Evolutionary conservation across 345 rosid genomes (phyloP), one percentile per base, ranked within the genome.

Genomic region (Rhizophora apiculata): DNA sequence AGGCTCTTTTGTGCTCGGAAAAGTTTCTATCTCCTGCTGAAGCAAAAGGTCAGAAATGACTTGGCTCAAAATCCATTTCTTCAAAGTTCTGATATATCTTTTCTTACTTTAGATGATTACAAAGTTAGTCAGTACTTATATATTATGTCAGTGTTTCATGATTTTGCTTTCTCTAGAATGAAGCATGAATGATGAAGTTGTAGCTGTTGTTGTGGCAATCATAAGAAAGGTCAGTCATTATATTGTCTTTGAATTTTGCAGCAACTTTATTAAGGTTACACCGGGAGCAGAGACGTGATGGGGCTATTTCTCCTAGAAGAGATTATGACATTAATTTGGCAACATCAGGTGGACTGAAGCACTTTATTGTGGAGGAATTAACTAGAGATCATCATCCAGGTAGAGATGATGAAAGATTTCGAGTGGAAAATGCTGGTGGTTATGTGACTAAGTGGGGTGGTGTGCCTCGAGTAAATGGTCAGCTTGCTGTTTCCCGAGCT

Each of bases 351-450:
- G 97, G 93, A 59, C 72, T 78, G 29, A 53, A 82, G 49, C 87
- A 77, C 79, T 85, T 84, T 71, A 34, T 72, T 71, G 89, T 83
- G 71, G 85, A 85, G 82, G 93, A 91, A 76, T 79, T 93, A 74
- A 91, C 96, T 65, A 83, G 75, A 70, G 98, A 93, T 75, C 97
- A 93, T 82, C 93, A 87, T 74, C 96, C 96, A 57, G 84, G 83
- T 77, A 88, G 96, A 80, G 90, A 91, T 65, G 98, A 93, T 83
- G 98, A 93, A 83, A 89, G 83, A 79, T 76, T 59, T 54, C 85
- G 96, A 74, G 92, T 93, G 67, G 97, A 93, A 84, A 87, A 86
- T 80, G 85, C 96, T 49, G 98, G 98, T 69, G 98, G 98, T 73
- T 85, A 86, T 81, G 90, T 91, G 80, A 80, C 82, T 68, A 87